phyloP scores from a whole-genome alignment of 306 rosid species.

The Prunus salicina region DNA sequence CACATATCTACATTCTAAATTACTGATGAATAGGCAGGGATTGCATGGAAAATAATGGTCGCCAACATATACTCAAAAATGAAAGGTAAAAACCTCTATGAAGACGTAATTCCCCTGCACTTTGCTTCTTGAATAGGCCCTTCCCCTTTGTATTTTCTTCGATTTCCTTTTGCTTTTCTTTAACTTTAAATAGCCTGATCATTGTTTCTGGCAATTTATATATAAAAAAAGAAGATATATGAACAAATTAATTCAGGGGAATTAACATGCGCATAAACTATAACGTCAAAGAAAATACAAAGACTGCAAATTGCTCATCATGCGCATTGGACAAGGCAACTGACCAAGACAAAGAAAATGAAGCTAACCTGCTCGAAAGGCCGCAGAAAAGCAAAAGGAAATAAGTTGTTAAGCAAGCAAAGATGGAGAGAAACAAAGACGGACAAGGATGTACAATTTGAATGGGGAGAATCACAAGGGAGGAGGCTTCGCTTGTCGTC shows the following conservation, averaged over 20 bases:
- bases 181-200: slow-evolving; percentile 42
- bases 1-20: too few relatives aligned
- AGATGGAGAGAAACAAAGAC: not conserved
- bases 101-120: slow-evolving; percentile 46
- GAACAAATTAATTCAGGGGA: not conserved
- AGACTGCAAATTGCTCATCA: not conserved
- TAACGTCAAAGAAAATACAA: not conserved
- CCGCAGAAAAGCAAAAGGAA: not conserved
- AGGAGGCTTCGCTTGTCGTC: not conserved
- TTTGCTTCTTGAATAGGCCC: slow-evolving; percentile 35
- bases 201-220: slow-evolving; percentile 17
- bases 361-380: slow-evolving; percentile 2
- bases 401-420: not conserved
- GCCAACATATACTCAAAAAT: not conserved
- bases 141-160: slow-evolving; percentile 27
- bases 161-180: slow-evolving; percentile 43
- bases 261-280: too few relatives aligned
- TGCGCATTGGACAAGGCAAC: too few relatives aligned
- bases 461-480: not conserved
- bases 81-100: slow-evolving; percentile 29
- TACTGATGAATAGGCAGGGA: not conserved
- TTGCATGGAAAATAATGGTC: not conserved
- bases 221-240: not conserved
- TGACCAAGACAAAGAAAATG: not conserved
- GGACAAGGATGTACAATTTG: not conserved